phyloP scores from a whole-genome alignment of 139 green algal species.

The Astrephomene gubernaculifera region DNA sequence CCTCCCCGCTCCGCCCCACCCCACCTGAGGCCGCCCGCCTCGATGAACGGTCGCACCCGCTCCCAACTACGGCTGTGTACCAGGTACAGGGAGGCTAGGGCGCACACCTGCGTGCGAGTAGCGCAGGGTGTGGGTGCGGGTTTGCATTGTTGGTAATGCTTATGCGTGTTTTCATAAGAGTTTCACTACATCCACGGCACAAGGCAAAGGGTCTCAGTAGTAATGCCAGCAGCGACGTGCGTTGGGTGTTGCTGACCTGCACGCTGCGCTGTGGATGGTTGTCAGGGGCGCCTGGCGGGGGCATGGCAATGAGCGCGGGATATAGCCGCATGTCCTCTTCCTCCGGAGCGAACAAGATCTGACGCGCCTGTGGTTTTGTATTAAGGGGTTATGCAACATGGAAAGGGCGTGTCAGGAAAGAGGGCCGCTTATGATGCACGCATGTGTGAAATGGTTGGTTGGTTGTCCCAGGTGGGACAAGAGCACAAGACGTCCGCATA shows the following conservation, averaged over 20 bases:
- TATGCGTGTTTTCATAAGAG: too few species aligned
- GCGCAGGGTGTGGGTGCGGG: background rate
- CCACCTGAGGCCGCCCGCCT: slow-evolving; percentile 58
- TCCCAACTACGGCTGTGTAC: slow-evolving; percentile 51
- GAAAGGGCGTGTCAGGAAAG: too few species aligned
- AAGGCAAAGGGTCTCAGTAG: too few species aligned
- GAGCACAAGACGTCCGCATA: too few species aligned
- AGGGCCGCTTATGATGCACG: too few species aligned
- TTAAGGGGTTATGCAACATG: too few species aligned
- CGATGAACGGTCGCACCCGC: slow-evolving; percentile 54
- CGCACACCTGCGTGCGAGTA: slow-evolving; percentile 30
- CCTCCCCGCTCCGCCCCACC: background rate
- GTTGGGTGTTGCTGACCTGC: too few species aligned
- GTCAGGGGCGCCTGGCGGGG: slow-evolving; percentile 32
- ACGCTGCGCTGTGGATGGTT: slow-evolving; percentile 31
- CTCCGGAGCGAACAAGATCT: slow-evolving; percentile 50
- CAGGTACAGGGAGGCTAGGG: slow-evolving; percentile 54
- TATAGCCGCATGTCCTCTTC: slow-evolving; percentile 59
- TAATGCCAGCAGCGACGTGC: too few species aligned
- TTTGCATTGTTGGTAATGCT: background rate
- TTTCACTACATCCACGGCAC: too few species aligned
- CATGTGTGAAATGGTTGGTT: too few species aligned
- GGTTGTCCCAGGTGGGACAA: too few species aligned
- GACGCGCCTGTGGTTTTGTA: slow-evolving; percentile 41
- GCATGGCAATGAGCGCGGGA: slow-evolving; percentile 42